Evolutionary conservation across 192 early-diverging fungal species (phyloP), one percentile per base, ranked within the genome.

Genomic region (Podila verticillata): DNA sequence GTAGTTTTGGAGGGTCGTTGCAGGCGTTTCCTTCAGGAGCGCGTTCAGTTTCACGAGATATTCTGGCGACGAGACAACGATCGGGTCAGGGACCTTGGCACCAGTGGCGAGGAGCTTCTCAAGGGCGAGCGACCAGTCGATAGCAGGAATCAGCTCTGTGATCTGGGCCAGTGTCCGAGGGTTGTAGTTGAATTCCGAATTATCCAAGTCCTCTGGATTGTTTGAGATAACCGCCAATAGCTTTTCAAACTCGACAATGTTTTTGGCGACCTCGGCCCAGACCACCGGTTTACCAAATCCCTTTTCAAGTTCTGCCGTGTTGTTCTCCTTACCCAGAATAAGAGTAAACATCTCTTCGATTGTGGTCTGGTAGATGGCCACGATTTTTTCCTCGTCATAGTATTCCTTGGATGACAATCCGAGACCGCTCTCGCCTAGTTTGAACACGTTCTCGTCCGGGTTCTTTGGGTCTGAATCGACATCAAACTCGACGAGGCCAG

Each of bases 361-460:
- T 13, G 79, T 79, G 17, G 48, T 59, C 66, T 83, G 61, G 49
- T 89, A 91, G 19, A 78, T 51, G 26, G 29, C 57, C 15, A 90
- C 17, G 10, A 84, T 80, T 4, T 87, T 73, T 9, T 75, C 48
- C 9, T 92, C 83, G 20, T 83, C 57, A 74, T 93, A 93, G 56
- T 92, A 92, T 48, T 92, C 86, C 36, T 87, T 92, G 29, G 89
- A 87, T n/a, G 92, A 91, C 36, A 92, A 58, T 32, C 75, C 85
- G n/a, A 92, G 75, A 4, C 87, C 89, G 31, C 36, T 66, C 71
- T 92, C 89, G 5, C 26, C 54, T 22, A 94, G 32, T 15, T 48
- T 44, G 44, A 93, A 74, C 2, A 84, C 74, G 65, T 88, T 89
- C 5, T 57, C 19, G 44, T 85, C 73, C 9, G 92, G 92, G 30